Evolutionary conservation across 805 yeast genomes (phyloP).

Genomic region (Wickerhamiella allomyrinae): DNA sequence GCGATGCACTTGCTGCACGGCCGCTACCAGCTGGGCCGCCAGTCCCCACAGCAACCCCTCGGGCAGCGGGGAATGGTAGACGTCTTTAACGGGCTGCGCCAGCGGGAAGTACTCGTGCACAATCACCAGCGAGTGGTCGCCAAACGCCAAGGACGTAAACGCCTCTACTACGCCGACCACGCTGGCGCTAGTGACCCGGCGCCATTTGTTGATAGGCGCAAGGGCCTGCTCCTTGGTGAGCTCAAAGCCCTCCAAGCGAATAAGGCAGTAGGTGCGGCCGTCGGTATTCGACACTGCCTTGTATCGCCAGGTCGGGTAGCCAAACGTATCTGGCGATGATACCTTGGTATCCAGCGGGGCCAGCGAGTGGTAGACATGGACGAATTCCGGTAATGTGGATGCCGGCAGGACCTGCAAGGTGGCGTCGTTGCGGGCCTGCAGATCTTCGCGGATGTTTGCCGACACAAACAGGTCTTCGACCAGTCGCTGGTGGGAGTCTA

Average conservation of each 20-base stretch:
- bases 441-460: constrained; percentile 50
- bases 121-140: constrained; percentile 58
- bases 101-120: constrained; percentile 79
- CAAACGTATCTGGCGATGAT: constrained; percentile 27
- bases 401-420: constrained; percentile 52
- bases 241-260: constrained; percentile 52
- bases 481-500: constrained; percentile 58
- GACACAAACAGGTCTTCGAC: constrained; percentile 60
- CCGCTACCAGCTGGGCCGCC: constrained; percentile 58
- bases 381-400: constrained; percentile 53
- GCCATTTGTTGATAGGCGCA: constrained; percentile 54
- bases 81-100: constrained; percentile 54
- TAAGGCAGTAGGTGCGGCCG: constrained; percentile 62
- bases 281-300: constrained; percentile 69
- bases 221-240: constrained; percentile 41
- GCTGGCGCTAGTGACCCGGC: constrained; percentile 36
- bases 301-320: constrained; percentile 48
- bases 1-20: constrained; percentile 50
- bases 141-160: constrained; percentile 76
- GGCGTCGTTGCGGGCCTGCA: constrained; percentile 67
- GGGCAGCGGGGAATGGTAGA: constrained; percentile 40
- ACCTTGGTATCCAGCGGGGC: constrained; percentile 53
- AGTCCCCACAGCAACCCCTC: constrained; percentile 65
- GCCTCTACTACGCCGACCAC: constrained; percentile 62
- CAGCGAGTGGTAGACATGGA: constrained; percentile 71